Evolutionary conservation across 441 rosid genomes (phyloP).

Genomic region (Pelargonium fulgidum): DNA sequence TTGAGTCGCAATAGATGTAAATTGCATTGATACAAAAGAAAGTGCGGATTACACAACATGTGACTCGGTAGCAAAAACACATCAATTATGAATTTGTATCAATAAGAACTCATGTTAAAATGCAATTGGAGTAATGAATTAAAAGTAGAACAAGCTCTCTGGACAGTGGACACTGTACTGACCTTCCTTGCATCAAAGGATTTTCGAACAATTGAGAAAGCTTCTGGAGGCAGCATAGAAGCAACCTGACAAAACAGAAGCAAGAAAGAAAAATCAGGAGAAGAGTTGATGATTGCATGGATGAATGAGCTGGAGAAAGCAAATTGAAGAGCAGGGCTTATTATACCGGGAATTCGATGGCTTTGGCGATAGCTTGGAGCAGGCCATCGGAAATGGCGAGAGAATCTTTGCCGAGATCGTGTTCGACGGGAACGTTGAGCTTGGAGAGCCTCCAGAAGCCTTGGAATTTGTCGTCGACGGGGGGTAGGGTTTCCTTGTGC

Average conservation of each 20-base stretch:
- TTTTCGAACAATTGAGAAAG: slow-evolving; percentile 71
- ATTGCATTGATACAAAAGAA: neutral
- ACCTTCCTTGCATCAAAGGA: slow-evolving; percentile 96
- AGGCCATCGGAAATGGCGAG: slow-evolving; percentile 53
- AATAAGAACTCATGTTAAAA: no score
- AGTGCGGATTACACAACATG: neutral
- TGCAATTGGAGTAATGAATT: no score
- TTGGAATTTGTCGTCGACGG: slow-evolving; percentile 55
- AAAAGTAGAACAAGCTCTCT: neutral
- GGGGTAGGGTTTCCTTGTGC: slow-evolving; percentile 44
- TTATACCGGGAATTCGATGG: slow-evolving; percentile 67
- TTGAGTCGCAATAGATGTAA: neutral
- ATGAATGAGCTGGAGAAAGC: neutral
- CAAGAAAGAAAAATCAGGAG: neutral
- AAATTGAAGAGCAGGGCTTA: neutral
- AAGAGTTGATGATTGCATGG: neutral
- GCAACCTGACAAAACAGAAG: slow-evolving; percentile 47
- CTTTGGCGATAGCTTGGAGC: slow-evolving; percentile 75
- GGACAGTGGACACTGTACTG: neutral
- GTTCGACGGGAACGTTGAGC: slow-evolving; percentile 55
- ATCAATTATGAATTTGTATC: neutral
- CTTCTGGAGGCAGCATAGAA: slow-evolving; percentile 73
- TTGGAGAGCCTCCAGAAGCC: slow-evolving; percentile 84
- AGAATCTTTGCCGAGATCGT: slow-evolving; percentile 85
- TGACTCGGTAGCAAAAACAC: neutral